Conservation (phyloP, 345 rosid genomes). For the Populus euphratica region DNA sequence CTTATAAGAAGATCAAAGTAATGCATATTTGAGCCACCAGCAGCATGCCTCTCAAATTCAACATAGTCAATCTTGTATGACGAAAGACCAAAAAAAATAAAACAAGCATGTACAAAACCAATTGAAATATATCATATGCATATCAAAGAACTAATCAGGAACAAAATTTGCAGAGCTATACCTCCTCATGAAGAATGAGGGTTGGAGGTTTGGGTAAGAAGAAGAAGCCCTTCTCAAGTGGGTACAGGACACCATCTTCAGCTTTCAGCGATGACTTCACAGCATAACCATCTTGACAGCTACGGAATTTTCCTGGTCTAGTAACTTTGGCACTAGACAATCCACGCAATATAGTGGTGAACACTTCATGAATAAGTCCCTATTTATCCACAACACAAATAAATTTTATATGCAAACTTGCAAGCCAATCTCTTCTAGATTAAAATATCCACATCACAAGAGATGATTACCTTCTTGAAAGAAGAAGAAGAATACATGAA, state of each 20-base stretch:
- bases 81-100: not conserved
- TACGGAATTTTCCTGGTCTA: constrained; percentile 94
- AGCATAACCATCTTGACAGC: constrained; percentile 96
- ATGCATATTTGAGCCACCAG: constrained; percentile 99
- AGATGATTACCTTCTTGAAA: not conserved
- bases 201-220: constrained; percentile 98
- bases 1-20: constrained; percentile 93
- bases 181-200: constrained; percentile 97
- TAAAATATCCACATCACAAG: not conserved
- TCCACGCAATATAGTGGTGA: constrained; percentile 82
- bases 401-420: not conserved
- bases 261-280: constrained; percentile 97
- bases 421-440: not conserved
- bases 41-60: constrained; percentile 98
- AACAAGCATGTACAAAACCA: constrained; percentile 6
- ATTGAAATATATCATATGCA: not conserved
- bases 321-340: constrained; percentile 94
- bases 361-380: constrained; percentile 96
- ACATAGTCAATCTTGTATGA: constrained; percentile 73
- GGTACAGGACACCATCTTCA: constrained; percentile 93
- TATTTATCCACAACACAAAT: constrained; percentile 18
- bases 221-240: constrained; percentile 97
- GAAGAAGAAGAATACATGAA: not conserved
- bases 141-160: not conserved
- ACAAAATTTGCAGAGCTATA: constrained; percentile 11